phyloP scores from a whole-genome alignment of 2,329 filamentous ascomycete genomes.

The Leptographium procerum region DNA sequence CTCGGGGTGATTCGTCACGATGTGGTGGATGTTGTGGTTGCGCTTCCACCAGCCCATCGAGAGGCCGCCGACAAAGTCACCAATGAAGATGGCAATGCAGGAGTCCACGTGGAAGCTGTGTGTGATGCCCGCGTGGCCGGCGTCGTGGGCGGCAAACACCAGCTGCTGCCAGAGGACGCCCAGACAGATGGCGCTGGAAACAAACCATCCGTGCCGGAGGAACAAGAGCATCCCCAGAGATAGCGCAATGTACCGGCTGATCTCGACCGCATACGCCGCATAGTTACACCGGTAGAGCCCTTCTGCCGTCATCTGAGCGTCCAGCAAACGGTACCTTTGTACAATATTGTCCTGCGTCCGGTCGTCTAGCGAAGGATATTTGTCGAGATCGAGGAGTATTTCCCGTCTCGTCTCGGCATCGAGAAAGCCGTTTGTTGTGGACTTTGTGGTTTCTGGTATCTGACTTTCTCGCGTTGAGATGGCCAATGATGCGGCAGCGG shows the following conservation, averaged over 20 bases:
- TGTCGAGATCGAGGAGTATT: conserved; percentile 62
- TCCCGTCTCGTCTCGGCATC: conserved; percentile 64
- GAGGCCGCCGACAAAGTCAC: conserved; percentile 79
- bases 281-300: conserved; percentile 82
- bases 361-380: conserved; percentile 68
- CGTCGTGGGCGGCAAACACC: conserved; percentile 88
- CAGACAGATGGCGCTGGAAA: conserved; percentile 58
- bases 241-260: conserved; percentile 58
- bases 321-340: conserved; percentile 67
- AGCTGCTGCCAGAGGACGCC: conserved; percentile 90
- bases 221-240: conserved; percentile 50
- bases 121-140: conserved; percentile 94
- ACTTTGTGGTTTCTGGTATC: too few species aligned
- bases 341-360: conserved; percentile 66
- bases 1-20: conserved; percentile 89
- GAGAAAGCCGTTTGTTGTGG: too few species aligned
- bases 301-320: conserved; percentile 58
- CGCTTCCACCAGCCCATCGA: conserved; percentile 96
- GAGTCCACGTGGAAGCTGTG: conserved; percentile 78
- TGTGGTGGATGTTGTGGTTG: conserved; percentile 93
- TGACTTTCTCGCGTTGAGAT: too few species aligned
- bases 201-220: conserved; percentile 55
- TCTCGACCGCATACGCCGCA: conserved; percentile 64
- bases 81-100: conserved; percentile 78
- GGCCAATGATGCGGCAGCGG: too few species aligned